Conservation (phyloP, 768 basidiomycete species). For the Strobilomyces dryophilus region DNA sequence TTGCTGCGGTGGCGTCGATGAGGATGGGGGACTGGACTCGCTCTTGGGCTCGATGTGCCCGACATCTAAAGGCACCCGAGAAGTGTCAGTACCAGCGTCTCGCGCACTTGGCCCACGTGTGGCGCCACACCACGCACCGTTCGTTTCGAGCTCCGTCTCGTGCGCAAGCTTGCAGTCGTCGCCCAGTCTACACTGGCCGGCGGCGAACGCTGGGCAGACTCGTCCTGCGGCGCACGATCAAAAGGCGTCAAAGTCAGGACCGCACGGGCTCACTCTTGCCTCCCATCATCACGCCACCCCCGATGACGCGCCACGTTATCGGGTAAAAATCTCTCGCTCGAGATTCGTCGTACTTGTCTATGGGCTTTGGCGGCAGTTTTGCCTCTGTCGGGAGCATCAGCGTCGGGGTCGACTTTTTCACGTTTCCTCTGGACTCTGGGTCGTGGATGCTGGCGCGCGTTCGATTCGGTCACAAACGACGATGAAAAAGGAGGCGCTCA, state of each 20-base stretch:
- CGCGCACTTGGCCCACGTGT: neutral
- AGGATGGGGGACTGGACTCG: neutral
- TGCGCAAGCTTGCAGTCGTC: constrained; percentile 29
- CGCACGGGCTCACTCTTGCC: constrained; percentile 24
- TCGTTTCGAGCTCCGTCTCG: constrained; percentile 20
- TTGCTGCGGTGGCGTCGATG: neutral
- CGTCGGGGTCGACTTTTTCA: neutral
- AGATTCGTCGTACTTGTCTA: constrained; percentile 32
- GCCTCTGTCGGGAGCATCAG: constrained; percentile 3
- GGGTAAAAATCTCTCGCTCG: constrained; percentile 53
- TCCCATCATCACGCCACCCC: constrained; percentile 71
- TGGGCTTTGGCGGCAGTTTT: constrained; percentile 27
- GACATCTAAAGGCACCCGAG: constrained; percentile 3
- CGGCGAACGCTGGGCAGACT: constrained; percentile 21
- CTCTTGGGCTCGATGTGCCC: constrained; percentile 14
- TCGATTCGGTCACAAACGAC: neutral
- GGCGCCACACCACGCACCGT: constrained; percentile 16
- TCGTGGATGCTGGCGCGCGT: constrained; percentile 43
- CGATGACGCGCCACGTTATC: constrained; percentile 72
- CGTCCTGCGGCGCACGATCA: constrained; percentile 16
- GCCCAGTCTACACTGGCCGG: constrained; percentile 25
- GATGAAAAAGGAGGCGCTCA: constrained; percentile 28
- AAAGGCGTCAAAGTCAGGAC: neutral
- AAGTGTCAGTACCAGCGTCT: no score
- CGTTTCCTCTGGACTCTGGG: constrained; percentile 6